Conservation (phyloP, 176 grass and related monocot species). For the Elaeis guineensis region DNA sequence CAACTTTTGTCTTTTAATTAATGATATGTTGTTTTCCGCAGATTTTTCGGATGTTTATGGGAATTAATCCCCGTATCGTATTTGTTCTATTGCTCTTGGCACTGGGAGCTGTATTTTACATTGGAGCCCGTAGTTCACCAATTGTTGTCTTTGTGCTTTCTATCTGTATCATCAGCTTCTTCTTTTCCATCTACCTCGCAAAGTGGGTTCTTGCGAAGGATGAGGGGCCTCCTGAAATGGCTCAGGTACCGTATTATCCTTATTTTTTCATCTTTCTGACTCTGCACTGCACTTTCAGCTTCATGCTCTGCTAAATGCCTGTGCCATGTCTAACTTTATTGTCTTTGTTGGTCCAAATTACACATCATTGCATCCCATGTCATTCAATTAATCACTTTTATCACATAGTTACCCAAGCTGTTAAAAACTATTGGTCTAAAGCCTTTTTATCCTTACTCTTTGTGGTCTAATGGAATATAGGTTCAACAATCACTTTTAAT, state of each 20-base stretch:
- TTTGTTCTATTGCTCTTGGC: slow-evolving; percentile 55
- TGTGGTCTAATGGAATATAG: too few relatives aligned
- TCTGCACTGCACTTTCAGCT: not conserved
- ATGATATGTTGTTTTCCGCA: slow-evolving; percentile 33
- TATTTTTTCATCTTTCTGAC: not conserved
- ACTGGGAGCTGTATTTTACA: slow-evolving; percentile 69
- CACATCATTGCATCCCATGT: too few relatives aligned
- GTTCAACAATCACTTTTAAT: too few relatives aligned
- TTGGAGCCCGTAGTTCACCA: slow-evolving; percentile 86
- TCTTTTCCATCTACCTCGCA: slow-evolving; percentile 87
- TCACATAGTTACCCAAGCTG: too few relatives aligned
- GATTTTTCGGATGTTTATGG: slow-evolving; percentile 73
- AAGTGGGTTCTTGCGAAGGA: slow-evolving; percentile 99
- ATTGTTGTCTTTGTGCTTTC: slow-evolving; percentile 94
- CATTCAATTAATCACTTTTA: too few relatives aligned
- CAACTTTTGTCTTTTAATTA: too few relatives aligned
- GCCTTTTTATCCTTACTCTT: too few relatives aligned
- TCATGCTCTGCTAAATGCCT: too few relatives aligned
- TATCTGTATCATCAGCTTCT: slow-evolving; percentile 84
- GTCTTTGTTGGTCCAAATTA: too few relatives aligned
- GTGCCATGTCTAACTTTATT: too few relatives aligned
- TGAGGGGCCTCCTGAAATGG: slow-evolving; percentile 98
- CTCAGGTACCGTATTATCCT: slow-evolving; percentile 50
- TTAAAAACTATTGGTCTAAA: too few relatives aligned
- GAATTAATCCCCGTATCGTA: slow-evolving; percentile 79